Evolutionary conservation across 805 yeast species (phyloP).

Genomic region (Limtongozyma cylindracea): DNA sequence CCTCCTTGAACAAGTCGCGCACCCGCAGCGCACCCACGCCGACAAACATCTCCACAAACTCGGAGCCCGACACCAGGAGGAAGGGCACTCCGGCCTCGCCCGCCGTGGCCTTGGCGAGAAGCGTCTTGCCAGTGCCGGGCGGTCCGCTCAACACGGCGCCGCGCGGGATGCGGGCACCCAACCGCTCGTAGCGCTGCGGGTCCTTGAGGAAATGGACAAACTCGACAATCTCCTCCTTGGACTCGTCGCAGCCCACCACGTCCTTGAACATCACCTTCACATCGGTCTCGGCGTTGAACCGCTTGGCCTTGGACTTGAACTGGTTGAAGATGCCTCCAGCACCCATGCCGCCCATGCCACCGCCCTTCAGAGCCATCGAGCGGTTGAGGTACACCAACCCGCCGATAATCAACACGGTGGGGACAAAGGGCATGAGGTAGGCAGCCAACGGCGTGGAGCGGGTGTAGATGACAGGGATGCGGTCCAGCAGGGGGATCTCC

Average conservation of each 20-base stretch:
- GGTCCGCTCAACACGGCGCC: conserved; percentile 97
- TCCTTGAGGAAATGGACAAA: conserved; percentile 83
- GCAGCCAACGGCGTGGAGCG: conserved; percentile 44
- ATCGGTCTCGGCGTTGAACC: conserved; percentile 78
- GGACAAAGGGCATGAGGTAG: conserved; percentile 48
- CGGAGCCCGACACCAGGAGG: conserved; percentile 88
- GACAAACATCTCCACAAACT: conserved; percentile 95
- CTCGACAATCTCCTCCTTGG: conserved; percentile 94
- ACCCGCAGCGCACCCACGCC: conserved; percentile 99
- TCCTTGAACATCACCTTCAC: conserved; percentile 76
- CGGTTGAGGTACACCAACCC: conserved; percentile 61
- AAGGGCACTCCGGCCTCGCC: conserved; percentile 99
- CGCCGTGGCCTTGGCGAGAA: conserved; percentile 93
- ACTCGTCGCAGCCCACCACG: conserved; percentile 95
- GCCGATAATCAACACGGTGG: conserved; percentile 75
- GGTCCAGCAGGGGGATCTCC: conserved; percentile 29
- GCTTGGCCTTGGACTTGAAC: conserved; percentile 73
- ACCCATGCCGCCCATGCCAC: conserved; percentile 57
- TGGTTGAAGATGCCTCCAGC: too few species aligned
- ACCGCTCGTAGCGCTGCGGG: conserved; percentile 70
- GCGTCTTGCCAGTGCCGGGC: conserved; percentile 98
- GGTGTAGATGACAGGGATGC: conserved; percentile 63
- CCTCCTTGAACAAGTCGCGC: conserved; percentile 80
- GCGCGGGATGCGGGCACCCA: conserved; percentile 95
- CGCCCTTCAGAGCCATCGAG: conserved; percentile 44